phyloP scores from a whole-genome alignment of 345 rosid genomes.

The Syzygium oleosum region DNA sequence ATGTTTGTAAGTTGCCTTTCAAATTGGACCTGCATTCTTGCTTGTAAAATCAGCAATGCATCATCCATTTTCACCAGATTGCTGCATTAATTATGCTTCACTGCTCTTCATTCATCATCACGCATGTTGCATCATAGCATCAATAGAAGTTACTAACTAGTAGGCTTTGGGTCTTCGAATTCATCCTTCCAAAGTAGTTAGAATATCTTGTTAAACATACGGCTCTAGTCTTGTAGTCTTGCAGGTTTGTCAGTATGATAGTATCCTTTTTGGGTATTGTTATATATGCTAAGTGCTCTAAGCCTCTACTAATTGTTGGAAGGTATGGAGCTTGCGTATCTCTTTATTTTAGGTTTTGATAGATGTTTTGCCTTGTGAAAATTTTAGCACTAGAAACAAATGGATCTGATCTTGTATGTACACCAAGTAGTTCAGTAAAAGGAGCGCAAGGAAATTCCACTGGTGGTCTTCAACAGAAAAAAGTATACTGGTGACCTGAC shows the following conservation, averaged over 20 bases:
- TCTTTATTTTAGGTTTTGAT: not conserved
- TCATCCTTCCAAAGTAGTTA: not conserved
- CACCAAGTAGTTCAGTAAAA: not conserved
- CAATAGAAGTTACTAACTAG: not conserved
- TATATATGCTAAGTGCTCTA: conserved; percentile 12
- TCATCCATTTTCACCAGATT: not conserved
- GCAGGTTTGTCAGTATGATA: conserved; percentile 22
- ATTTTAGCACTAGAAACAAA: not conserved
- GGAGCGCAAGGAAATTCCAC: not conserved
- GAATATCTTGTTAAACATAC: not conserved
- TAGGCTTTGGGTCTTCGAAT: not conserved
- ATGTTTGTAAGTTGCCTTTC: not conserved
- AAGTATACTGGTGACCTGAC: not conserved
- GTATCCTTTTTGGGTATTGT: conserved; percentile 11
- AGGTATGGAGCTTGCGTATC: conserved; percentile 23
- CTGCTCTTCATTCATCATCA: not conserved
- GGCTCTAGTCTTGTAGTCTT: conserved; percentile 21
- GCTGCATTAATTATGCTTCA: not conserved
- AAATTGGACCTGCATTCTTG: not conserved
- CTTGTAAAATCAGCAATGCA: not conserved
- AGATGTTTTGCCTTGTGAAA: not conserved
- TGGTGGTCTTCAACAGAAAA: not conserved
- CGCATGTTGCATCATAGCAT: not conserved
- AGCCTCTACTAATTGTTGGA: conserved; percentile 24
- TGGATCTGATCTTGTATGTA: not conserved